phyloP scores from a whole-genome alignment of 768 basidiomycete species.

The Pleurotus salmoneostramineus region DNA sequence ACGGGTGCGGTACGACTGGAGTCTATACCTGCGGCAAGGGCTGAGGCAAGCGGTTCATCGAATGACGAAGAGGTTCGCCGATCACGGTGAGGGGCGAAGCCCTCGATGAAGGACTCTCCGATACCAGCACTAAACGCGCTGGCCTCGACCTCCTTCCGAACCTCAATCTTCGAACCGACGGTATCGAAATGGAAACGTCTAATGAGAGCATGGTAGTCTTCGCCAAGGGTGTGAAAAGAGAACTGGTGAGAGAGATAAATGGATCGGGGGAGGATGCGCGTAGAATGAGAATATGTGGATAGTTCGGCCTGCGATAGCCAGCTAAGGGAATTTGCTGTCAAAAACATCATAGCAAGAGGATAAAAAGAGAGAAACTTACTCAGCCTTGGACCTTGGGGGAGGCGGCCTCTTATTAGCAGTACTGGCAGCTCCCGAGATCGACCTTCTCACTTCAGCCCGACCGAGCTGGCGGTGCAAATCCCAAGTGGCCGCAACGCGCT shows the following conservation, averaged over 20 bases:
- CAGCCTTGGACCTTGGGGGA: slow-evolving; percentile 21
- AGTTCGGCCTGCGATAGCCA: slow-evolving; percentile 81
- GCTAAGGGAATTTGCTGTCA: slow-evolving; percentile 26
- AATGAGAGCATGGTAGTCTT: slow-evolving; percentile 79
- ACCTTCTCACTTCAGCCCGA: slow-evolving; percentile 35
- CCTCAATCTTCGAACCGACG: slow-evolving; percentile 56
- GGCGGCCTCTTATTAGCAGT: slow-evolving; percentile 26
- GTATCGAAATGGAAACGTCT: slow-evolving; percentile 60
- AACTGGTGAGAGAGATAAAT: slow-evolving; percentile 88
- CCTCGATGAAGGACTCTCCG: slow-evolving; percentile 52
- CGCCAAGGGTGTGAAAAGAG: slow-evolving; percentile 69
- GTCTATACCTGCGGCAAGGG: slow-evolving; percentile 62
- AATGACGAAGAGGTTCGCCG: slow-evolving; percentile 54
- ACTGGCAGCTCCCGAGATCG: not conserved
- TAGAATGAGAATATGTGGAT: slow-evolving; percentile 61
- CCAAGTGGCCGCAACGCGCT: slow-evolving; percentile 60
- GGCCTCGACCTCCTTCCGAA: slow-evolving; percentile 68
- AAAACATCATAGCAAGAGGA: not conserved
- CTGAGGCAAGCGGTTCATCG: slow-evolving; percentile 75
- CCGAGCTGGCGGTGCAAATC: slow-evolving; percentile 45
- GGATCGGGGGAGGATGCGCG: slow-evolving; percentile 60
- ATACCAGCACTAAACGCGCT: slow-evolving; percentile 40
- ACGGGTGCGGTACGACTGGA: slow-evolving; percentile 33
- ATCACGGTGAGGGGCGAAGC: slow-evolving; percentile 39
- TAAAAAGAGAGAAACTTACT: not conserved